Base-by-base conservation (phyloP, 805 yeast species). In the Brettanomyces nanus region DNA sequence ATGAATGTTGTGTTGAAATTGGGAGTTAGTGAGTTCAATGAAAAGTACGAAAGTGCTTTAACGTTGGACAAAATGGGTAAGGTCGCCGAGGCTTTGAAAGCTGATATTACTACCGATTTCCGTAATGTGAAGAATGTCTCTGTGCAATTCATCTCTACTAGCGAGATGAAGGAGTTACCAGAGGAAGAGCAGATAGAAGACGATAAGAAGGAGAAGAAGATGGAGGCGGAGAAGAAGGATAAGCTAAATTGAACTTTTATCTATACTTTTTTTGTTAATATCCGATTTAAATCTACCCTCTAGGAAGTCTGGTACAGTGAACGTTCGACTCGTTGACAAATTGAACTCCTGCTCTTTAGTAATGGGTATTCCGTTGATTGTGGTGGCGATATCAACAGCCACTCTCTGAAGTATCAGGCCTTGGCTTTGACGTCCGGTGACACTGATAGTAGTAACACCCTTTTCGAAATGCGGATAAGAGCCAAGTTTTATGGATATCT, bases 391-490 rank as follows among this genome's bases (percentile, higher is more conserved):
- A 19, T 65, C 61, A 10, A 52, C 48, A 5, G 71, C 62, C 3
- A 80, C 50, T 2, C 50, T 45, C 22, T 68, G 52, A 46, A 84
- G 58, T 31, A 51, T 56, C 0, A 52, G 55, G 2, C 48, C 45
- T 14, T 66, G 59, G 9, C 59, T 57, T 17, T 49, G 53, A 15
- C 73, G 71, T 1, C 94, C 95, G 28, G 84, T 66, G 14, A 86
- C 69, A 47, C 94, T 81, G 15, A 86, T 75, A 0, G 95, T 85
- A 47, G 74, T 80, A 38, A 75, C 61, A 1, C 72, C 68, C 58
- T 75, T 69, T 13, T 69, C 68, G 60, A 73, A 69, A 56, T 86
- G 95, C 1, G 95, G 95, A 53, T 86, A 86, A 25, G 89, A 79
- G 3, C 95, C 95, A 34, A 86, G 68, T 52, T 85, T 86, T 36